phyloP scores from a whole-genome alignment of 2,329 filamentous ascomycete genomes.

The Cladosporium sp. region DNA sequence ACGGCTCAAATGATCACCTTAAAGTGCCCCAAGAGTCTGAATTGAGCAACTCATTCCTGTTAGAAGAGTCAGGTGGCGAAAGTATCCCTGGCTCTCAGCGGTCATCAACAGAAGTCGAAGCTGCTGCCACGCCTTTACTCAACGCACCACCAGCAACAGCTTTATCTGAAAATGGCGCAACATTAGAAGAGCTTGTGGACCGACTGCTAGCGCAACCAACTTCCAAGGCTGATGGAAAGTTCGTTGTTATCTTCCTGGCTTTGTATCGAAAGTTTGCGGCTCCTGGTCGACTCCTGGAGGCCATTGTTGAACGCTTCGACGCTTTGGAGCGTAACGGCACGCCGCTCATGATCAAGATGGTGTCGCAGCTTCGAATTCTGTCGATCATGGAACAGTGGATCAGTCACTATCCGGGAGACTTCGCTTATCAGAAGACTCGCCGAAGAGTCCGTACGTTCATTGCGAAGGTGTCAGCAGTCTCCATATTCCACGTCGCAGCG shows the following conservation, averaged over 20 bases:
- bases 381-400: conserved; percentile 87
- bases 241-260: conserved; percentile 81
- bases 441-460: conserved; percentile 72
- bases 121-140: conserved; percentile 22
- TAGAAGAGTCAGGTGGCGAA: conserved; percentile 63
- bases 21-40: conserved; percentile 35
- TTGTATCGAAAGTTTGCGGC: conserved; percentile 91
- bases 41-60: conserved; percentile 52
- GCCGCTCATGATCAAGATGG: conserved; percentile 69
- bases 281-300: conserved; percentile 69
- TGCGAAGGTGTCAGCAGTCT: conserved; percentile 64
- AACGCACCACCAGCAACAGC: conserved; percentile 18
- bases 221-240: conserved; percentile 84
- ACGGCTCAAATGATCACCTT: conserved; percentile 23
- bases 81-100: conserved; percentile 60
- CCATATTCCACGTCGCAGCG: conserved; percentile 78
- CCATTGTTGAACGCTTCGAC: conserved; percentile 73
- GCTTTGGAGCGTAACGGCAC: conserved; percentile 61
- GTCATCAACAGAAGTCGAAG: conserved; percentile 61
- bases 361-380: conserved; percentile 76
- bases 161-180: conserved; percentile 52
- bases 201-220: conserved; percentile 77
- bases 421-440: conserved; percentile 71
- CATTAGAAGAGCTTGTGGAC: conserved; percentile 61
- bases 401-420: conserved; percentile 83